phyloP scores from a whole-genome alignment of 805 yeast genomes.

The Saccharomycodes ludwigii region DNA sequence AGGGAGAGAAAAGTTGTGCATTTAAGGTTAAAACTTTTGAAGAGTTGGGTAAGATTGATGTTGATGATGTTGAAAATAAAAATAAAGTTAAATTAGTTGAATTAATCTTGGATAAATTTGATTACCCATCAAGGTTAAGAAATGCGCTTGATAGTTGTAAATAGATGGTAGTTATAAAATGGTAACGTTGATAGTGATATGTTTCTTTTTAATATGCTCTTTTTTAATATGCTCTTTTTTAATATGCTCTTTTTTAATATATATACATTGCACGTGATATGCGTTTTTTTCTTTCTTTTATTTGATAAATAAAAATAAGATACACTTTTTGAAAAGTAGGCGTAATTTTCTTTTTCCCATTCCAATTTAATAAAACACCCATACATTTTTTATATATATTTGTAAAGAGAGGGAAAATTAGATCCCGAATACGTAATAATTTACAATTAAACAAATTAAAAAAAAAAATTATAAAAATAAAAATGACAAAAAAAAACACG shows the following conservation, averaged over 20 bases:
- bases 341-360: no score
- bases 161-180: no score
- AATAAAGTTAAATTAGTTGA: slow-evolving; percentile 41
- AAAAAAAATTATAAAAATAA: not conserved
- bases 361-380: no score
- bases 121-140: slow-evolving; percentile 52
- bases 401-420: slow-evolving; percentile 1
- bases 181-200: no score
- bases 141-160: slow-evolving; percentile 26
- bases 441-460: not conserved
- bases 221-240: no score
- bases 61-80: slow-evolving; percentile 19
- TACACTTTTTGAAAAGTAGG: no score
- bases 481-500: not conserved
- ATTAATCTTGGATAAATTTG: slow-evolving; percentile 43
- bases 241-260: no score
- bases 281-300: no score
- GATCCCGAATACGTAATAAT: not conserved
- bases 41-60: slow-evolving; percentile 28
- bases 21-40: slow-evolving; percentile 26
- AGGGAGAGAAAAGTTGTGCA: slow-evolving; percentile 21
- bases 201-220: no score
- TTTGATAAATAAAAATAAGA: no score
- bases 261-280: no score
- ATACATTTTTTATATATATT: no score